Conservation (phyloP, 2,329 filamentous ascomycete species). For the Talaromyces sp. region DNA sequence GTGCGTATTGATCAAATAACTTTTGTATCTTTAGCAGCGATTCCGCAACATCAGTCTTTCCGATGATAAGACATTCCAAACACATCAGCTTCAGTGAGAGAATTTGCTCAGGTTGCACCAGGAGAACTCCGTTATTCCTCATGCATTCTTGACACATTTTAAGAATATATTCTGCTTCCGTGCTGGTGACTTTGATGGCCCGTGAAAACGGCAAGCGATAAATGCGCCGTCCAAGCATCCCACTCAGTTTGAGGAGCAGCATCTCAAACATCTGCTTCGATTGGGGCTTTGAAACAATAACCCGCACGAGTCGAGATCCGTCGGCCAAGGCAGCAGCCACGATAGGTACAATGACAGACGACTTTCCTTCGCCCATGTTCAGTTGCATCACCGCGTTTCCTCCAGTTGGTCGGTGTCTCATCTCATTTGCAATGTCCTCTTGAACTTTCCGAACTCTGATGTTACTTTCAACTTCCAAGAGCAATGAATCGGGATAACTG, state of each 20-base stretch:
- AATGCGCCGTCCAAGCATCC: conserved; percentile 38
- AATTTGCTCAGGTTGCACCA: conserved; percentile 48
- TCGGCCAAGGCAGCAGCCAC: conserved; percentile 52
- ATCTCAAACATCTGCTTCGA: conserved; percentile 50
- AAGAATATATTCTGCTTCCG: conserved; percentile 31
- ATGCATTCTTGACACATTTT: conserved; percentile 43
- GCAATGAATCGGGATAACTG: conserved; percentile 52
- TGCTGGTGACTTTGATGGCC: conserved; percentile 29
- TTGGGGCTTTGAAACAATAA: conserved; percentile 57
- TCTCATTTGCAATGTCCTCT: conserved; percentile 50
- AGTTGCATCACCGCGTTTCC: conserved; percentile 56
- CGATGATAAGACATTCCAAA: conserved; percentile 41
- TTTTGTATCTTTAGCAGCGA: conserved; percentile 37
- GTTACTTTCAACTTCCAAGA: conserved; percentile 59
- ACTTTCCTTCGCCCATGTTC: conserved; percentile 68
- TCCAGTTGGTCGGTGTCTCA: conserved; percentile 39
- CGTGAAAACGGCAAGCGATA: conserved; percentile 47
- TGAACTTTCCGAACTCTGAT: conserved; percentile 58
- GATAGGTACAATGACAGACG: conserved; percentile 63
- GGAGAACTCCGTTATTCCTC: conserved; percentile 46
- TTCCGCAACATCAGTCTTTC: conserved; percentile 22
- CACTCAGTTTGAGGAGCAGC: conserved; percentile 40
- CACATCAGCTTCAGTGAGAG: conserved; percentile 60
- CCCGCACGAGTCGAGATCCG: conserved; percentile 44
- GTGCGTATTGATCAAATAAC: conserved; percentile 38